Conservation (phyloP, 2,329 filamentous ascomycete genomes). For the Esteya vermicola region DNA sequence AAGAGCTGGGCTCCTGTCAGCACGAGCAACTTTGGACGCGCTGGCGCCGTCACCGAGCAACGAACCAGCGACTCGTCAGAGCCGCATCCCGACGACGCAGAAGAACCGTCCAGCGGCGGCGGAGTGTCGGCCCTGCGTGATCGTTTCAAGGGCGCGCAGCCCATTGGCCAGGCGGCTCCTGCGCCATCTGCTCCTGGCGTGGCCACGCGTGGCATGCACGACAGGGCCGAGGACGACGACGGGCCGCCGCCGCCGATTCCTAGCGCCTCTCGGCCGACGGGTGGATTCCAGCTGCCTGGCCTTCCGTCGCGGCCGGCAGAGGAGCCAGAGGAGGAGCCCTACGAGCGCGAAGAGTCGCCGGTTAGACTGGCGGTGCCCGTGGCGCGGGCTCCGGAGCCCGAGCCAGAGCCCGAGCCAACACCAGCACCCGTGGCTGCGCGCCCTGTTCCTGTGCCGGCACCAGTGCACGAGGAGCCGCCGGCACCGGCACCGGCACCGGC, state of each 20-base stretch:
- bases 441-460: conserved; percentile 39
- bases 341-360: conserved; percentile 49
- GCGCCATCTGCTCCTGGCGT: conserved; percentile 17
- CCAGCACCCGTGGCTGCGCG: conserved; percentile 27
- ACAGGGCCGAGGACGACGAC: conserved; percentile 15
- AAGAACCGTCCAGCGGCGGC: conserved; percentile 39
- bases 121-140: conserved; percentile 65
- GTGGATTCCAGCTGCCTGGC: conserved; percentile 66
- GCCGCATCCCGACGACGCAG: conserved; percentile 15
- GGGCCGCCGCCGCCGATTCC: conserved; percentile 50
- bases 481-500: conserved; percentile 42
- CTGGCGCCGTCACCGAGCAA: conserved; percentile 39
- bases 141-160: conserved; percentile 64
- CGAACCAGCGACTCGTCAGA: conserved; percentile 43
- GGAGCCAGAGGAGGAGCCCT: conserved; percentile 40
- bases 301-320: conserved; percentile 47
- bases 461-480: conserved; percentile 44
- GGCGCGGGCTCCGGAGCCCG: conserved; percentile 37
- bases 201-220: conserved; percentile 18
- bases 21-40: conserved; percentile 55
- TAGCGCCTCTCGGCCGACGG: conserved; percentile 53
- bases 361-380: conserved; percentile 81
- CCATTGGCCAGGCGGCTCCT: conserved; percentile 41
- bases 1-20: conserved; percentile 84
- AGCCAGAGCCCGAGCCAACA: conserved; percentile 19